Percentiles rank a stretch among this genome's conserved stretches.
Conservation (phyloP, 176 grass and related monocot species). For the barley (Hordeum vulgare) region MorexV3_pseudomolecules_assembly NC_058519.1:178109973-178110472, state of each 20-base stretch:
- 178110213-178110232: conserved; percentile 7
- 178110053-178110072: conserved; percentile 11
- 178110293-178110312: not conserved
- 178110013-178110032: conserved; percentile 9
- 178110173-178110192: conserved; percentile 37
- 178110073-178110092: not conserved
- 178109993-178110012: conserved; percentile 11
- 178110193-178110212: conserved; percentile 28
- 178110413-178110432: too few relatives aligned
- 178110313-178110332: not conserved
- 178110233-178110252: conserved; percentile 17
- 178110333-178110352: not conserved
- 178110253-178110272: not conserved
- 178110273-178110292: not conserved
- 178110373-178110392: too few relatives aligned
- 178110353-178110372: too few relatives aligned
- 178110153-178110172: conserved; percentile 40
- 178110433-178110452: too few relatives aligned
- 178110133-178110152: conserved; percentile 21
- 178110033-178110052: conserved; percentile 15
- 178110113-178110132: conserved; percentile 3
- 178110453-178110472: too few relatives aligned
- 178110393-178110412: too few relatives aligned
- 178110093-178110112: not conserved
- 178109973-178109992: conserved; percentile 23